Evolutionary conservation across 2,329 filamentous ascomycete genomes (phyloP).

Genomic region (Aspergillus fumigatiaffinis): DNA sequence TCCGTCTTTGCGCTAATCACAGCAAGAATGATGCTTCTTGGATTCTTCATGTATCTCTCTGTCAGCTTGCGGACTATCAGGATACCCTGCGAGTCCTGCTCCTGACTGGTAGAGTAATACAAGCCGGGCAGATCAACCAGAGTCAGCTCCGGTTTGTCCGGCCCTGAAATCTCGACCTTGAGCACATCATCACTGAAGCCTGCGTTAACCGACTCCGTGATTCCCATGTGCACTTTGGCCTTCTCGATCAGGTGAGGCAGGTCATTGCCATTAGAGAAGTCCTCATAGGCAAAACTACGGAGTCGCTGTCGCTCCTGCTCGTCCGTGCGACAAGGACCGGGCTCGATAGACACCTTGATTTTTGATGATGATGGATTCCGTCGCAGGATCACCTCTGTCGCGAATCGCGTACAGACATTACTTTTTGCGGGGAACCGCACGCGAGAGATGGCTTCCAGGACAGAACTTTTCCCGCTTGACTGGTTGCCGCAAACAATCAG

Average conservation of each 20-base stretch:
- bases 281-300: conserved; percentile 3
- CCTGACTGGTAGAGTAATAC: conserved; percentile 51
- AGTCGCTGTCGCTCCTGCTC: conserved; percentile 2
- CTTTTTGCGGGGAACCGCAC: conserved; percentile 57
- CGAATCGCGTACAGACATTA: conserved; percentile 57
- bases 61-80: conserved; percentile 48
- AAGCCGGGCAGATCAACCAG: conserved; percentile 61
- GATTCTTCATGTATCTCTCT: conserved; percentile 53
- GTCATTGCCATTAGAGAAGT: conserved; percentile 16
- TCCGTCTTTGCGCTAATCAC: conserved; percentile 50
- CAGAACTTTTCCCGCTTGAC: conserved; percentile 61
- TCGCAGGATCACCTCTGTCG: conserved; percentile 57
- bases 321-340: conserved; percentile 19
- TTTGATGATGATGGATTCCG: conserved; percentile 30
- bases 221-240: conserved; percentile 52
- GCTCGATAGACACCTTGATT: conserved; percentile 45
- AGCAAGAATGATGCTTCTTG: conserved; percentile 58
- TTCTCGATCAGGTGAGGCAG: conserved; percentile 50
- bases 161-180: conserved; percentile 57
- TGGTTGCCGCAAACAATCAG: conserved; percentile 60
- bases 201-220: conserved; percentile 11
- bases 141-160: conserved; percentile 57
- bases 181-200: conserved; percentile 47
- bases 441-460: conserved; percentile 60
- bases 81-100: conserved; percentile 52